Evolutionary conservation across 805 yeast genomes (phyloP), one percentile per base, ranked within the genome.

Genomic region (Wickerhamomyces tratensis): DNA sequence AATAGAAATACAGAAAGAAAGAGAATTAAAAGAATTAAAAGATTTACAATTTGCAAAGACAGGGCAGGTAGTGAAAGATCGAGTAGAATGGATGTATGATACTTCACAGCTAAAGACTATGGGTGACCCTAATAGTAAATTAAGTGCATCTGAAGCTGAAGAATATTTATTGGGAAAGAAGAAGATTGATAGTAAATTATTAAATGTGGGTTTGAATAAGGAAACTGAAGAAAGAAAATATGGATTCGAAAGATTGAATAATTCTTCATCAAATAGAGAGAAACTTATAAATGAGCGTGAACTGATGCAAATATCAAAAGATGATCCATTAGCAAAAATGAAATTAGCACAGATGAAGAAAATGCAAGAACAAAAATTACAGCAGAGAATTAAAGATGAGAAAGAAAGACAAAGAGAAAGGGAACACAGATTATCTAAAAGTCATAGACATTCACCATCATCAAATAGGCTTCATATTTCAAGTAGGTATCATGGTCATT

Each of bases 21-120:
- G 74, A 35, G 84, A 84, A 46, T 64, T 76, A 35, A 67, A 74
- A 38, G 81, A 80, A 50, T 60, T 84, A 36, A 56, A 68, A 43
- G 67, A 64, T 34, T 53, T 76, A 46, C 77, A 73, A 49, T 62
- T 61, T 49, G 69, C 70, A 11, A 57, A 60, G 35, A 63, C 57
- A 46, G 64, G 74, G 50, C 49, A 57, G 50, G 53, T 57, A 48
- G 43, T 68, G 45, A 54, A 61, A 42, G 63, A 71, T 42, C 74
- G 81, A 40, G 67, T 87, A 25, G 82, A 76, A 37, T 89, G 97
- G 97, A 91, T 91, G 95, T 89, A 89, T 56, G 74, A 81, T 12
- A 77, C 71, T 25, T 68, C 77, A 2, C 13, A 31, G 2, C 7
- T 31, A 12, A 54, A 51, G 6, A 49, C 52, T 6, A 55, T 48